Conservation (phyloP, 2,329 filamentous ascomycete species). For the Fusarium setosum region DNA sequence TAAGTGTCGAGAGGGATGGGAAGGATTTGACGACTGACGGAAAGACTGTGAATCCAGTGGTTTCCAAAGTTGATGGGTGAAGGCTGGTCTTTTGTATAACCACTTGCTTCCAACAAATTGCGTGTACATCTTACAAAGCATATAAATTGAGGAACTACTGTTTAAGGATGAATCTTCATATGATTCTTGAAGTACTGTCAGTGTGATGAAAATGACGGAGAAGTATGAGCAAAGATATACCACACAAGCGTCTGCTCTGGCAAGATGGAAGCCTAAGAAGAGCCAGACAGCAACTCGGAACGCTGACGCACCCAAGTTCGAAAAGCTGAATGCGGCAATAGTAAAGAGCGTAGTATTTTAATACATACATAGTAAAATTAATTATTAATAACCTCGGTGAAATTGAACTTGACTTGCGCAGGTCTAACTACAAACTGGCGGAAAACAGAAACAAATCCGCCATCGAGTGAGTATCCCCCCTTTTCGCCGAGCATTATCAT, state of each 20-base stretch:
- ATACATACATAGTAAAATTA: conserved; percentile 13
- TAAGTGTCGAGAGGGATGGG: conserved; percentile 6
- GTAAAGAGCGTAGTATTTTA: neutral
- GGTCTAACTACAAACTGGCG: conserved; percentile 30
- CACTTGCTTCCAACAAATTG: neutral
- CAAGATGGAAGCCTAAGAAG: too few relatives aligned
- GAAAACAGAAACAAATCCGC: conserved; percentile 18
- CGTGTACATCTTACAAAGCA: neutral
- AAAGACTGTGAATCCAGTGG: conserved; percentile 4
- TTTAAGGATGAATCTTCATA: too few relatives aligned
- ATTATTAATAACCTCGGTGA: conserved; percentile 15
- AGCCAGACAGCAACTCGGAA: too few relatives aligned
- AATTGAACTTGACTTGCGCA: conserved; percentile 18
- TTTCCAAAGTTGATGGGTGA: conserved; percentile 15
- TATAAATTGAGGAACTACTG: too few relatives aligned
- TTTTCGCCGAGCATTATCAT: conserved; percentile 7
- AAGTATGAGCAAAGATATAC: too few relatives aligned
- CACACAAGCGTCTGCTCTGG: too few relatives aligned
- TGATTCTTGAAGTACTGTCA: too few relatives aligned
- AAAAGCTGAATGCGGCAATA: too few relatives aligned
- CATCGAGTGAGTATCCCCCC: conserved; percentile 2
- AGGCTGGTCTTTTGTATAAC: neutral
- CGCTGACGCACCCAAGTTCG: too few relatives aligned
- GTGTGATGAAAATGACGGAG: too few relatives aligned
- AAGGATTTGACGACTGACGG: neutral